Evolutionary conservation across 2,329 filamentous ascomycete species (phyloP).

Genomic region (Davidsoniella australis): DNA sequence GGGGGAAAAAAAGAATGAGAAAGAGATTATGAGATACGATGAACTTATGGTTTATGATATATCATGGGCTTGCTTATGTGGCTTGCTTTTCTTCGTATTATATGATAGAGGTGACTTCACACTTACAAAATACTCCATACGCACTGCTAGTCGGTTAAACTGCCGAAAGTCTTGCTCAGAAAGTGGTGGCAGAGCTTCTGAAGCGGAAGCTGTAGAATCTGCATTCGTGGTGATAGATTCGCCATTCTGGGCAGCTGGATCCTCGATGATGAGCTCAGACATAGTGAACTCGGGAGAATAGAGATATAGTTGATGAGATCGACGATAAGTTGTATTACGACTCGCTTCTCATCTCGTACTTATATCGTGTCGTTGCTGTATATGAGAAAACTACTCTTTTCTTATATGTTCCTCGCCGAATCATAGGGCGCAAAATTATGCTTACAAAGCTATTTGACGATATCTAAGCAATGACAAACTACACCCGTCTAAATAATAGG

Average conservation of each 20-base stretch:
- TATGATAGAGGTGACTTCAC: neutral
- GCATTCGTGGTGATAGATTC: too few relatives aligned
- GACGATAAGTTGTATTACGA: too few relatives aligned
- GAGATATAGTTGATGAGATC: neutral
- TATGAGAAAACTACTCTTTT: neutral
- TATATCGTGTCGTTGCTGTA: neutral
- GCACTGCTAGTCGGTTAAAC: conserved; percentile 5
- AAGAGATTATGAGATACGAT: neutral
- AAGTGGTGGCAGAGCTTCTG: conserved; percentile 3
- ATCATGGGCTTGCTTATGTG: too few relatives aligned
- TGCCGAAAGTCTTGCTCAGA: conserved; percentile 5
- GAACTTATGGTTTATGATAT: too few relatives aligned
- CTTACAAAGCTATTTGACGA: too few relatives aligned
- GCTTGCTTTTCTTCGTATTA: too few relatives aligned
- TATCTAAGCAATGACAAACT: too few relatives aligned
- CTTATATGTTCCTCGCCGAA: neutral
- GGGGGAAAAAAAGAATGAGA: neutral
- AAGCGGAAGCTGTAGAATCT: neutral
- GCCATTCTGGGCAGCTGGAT: too few relatives aligned
- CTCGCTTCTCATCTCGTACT: too few relatives aligned
- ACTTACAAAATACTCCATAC: conserved; percentile 11
- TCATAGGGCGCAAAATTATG: too few relatives aligned
- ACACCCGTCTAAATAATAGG: too few relatives aligned
- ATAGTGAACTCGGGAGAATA: neutral
- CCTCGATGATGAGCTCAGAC: neutral